phyloP scores from a whole-genome alignment of 371 early-diverging fungal genomes.

The Rhizopus arrhizus region DNA sequence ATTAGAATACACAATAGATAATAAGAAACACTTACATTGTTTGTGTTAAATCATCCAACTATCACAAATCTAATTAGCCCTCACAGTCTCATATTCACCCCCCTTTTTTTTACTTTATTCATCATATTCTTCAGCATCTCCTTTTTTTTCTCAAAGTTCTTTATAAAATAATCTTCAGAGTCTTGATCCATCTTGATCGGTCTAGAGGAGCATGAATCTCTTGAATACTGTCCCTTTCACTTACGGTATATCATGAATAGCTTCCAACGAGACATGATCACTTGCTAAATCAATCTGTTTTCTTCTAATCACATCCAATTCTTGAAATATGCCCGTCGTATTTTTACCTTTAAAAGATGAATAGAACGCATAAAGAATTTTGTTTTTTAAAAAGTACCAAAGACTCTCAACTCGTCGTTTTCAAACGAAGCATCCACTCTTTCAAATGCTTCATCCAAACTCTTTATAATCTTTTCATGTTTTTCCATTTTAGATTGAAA shows the following conservation, averaged over 20 bases:
- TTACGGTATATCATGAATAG: constrained; percentile 26
- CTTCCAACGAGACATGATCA: constrained; percentile 27
- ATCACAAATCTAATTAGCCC: background rate
- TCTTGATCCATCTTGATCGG: background rate
- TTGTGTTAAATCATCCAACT: constrained; percentile 29
- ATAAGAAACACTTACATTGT: constrained; percentile 22
- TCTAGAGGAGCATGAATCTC: background rate
- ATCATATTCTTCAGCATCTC: constrained; percentile 24
- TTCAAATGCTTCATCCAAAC: constrained; percentile 21
- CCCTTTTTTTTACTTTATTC: constrained; percentile 31
- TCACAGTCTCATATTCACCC: too few species aligned
- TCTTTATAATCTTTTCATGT: constrained; percentile 19
- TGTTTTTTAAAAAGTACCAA: constrained; percentile 12
- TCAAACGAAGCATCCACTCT: constrained; percentile 20
- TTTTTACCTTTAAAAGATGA: constrained; percentile 14
- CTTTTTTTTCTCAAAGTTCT: constrained; percentile 26
- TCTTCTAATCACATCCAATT: constrained; percentile 27
- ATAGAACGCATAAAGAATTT: background rate
- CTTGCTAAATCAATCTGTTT: constrained; percentile 29
- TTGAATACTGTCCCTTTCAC: background rate
- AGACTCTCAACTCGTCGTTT: constrained; percentile 20
- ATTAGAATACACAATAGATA: background rate
- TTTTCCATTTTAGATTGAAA: constrained; percentile 15
- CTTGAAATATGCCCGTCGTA: constrained; percentile 16
- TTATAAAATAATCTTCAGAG: background rate